Base-by-base conservation (phyloP, 2,329 filamentous ascomycete genomes). In the Colletotrichum tropicicola region DNA sequence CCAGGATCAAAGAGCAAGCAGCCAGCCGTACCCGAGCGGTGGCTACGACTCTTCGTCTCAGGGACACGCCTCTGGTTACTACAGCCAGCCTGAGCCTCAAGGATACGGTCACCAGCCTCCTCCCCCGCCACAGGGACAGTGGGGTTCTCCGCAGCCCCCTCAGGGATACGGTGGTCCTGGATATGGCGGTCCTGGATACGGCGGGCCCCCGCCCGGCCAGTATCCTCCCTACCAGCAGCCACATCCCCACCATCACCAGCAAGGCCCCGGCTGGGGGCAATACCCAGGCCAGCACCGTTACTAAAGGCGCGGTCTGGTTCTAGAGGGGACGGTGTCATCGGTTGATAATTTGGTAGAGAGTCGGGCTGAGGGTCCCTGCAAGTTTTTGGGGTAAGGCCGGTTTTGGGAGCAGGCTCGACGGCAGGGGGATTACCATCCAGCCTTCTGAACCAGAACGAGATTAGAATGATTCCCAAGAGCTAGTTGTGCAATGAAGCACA, bases 281-380 rank as follows among this genome's bases (percentile, higher is more conserved):
- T 80, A 79, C 53, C 77, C 77, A n/a, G 78, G 78, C 49, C 77
- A 73, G 44, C 71, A 75, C n/a, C 77, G 77, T 63, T 77, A 64
- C 39, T 64, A 66, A 21, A 19, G n/a, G 8, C 5, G 8, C 19
- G 39, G 5, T 43, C 8, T 43, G 7, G 39, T 13, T 12, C 12
- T 3, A 35, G n/a, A 15, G 9, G 13, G 12, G 12, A 13, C 13
- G 13, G 6, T n/a, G n/a, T n/a, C n/a, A n/a, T n/a, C n/a, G n/a
- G n/a, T n/a, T n/a, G n/a, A n/a, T n/a, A n/a, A n/a, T n/a, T n/a
- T n/a, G n/a, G n/a, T n/a, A n/a, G n/a, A n/a, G n/a, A n/a, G n/a
- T n/a, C n/a, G n/a, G n/a, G n/a, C n/a, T n/a, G n/a, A n/a, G n/a
- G n/a, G n/a, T n/a, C n/a, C n/a, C n/a, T n/a, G n/a, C n/a, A n/a